A percentile compares a stretch with the other conserved stretches of the same genome.
Evolutionary conservation across 2,329 filamentous ascomycete genomes (phyloP).

Genomic region (Aspergillus thermomutatus): DNA sequence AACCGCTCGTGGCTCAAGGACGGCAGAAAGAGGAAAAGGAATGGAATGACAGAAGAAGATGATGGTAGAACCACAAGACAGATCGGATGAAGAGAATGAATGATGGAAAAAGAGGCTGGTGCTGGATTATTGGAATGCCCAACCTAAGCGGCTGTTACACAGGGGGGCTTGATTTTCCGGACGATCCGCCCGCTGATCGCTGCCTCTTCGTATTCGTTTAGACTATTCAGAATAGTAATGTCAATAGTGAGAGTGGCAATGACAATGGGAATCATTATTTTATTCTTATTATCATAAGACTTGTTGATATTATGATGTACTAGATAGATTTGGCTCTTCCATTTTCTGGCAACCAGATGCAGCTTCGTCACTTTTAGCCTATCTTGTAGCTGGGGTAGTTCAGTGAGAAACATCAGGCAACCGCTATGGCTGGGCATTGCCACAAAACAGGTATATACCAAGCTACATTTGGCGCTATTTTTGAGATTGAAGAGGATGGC

Average conservation of each 20-base stretch:
- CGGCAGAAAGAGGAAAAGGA: constrained; percentile 7
- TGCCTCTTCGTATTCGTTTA: constrained; percentile 11
- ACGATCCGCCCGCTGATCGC: constrained; percentile 23
- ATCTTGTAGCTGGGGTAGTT: background rate
- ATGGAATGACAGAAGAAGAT: constrained; percentile 5
- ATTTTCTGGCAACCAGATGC: background rate
- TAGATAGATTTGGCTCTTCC: background rate
- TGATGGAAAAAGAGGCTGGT: constrained; percentile 13
- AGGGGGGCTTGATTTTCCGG: constrained; percentile 18
- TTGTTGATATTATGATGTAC: background rate
- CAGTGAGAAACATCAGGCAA: background rate
- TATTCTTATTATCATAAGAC: background rate
- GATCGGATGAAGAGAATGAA: background rate
- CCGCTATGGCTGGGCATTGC: background rate
- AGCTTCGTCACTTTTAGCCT: too few relatives aligned
- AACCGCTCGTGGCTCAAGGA: constrained; percentile 1
- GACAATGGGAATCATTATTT: background rate
- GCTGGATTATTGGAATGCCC: background rate
- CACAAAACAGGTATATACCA: background rate
- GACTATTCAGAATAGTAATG: background rate
- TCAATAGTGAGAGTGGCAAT: background rate
- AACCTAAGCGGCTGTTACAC: constrained; percentile 2
- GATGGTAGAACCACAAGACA: background rate
- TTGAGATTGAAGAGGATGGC: background rate
- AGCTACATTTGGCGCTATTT: background rate